Percentiles rank a stretch among this genome's conserved stretches.
Conservation (phyloP, 1,139 yeast genomes). For the Scheffersomyces segobiensis region DNA sequence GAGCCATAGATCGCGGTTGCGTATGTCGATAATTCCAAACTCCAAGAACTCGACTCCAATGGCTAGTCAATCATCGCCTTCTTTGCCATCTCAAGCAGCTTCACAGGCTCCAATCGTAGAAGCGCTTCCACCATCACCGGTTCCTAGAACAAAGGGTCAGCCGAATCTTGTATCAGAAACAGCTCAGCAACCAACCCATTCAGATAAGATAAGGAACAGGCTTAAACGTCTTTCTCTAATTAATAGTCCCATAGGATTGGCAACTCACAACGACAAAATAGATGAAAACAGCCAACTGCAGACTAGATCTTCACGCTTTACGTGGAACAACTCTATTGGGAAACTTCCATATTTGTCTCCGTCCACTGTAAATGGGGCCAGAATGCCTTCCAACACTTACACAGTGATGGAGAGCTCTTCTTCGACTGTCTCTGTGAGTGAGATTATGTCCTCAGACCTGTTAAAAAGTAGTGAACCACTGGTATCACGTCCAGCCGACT, state of each 20-base stretch:
- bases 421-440: not conserved
- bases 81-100: not conserved
- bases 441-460: not conserved
- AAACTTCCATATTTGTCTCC: not conserved
- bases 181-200: not conserved
- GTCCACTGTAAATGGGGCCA: not conserved
- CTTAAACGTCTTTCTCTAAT: not conserved
- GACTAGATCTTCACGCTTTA: not conserved
- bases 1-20: not conserved
- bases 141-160: not conserved
- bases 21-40: not conserved
- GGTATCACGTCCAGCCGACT: slow-evolving; percentile 7
- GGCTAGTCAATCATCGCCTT: not conserved
- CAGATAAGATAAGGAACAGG: not conserved
- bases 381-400: not conserved
- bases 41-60: not conserved
- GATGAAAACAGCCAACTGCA: not conserved
- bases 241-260: not conserved
- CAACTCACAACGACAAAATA: not conserved
- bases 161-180: not conserved
- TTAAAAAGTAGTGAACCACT: not conserved
- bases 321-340: not conserved
- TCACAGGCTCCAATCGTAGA: not conserved
- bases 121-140: not conserved
- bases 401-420: not conserved